phyloP scores from a whole-genome alignment of 2,329 filamentous ascomycete genomes.

The Fusarium sp. region DNA sequence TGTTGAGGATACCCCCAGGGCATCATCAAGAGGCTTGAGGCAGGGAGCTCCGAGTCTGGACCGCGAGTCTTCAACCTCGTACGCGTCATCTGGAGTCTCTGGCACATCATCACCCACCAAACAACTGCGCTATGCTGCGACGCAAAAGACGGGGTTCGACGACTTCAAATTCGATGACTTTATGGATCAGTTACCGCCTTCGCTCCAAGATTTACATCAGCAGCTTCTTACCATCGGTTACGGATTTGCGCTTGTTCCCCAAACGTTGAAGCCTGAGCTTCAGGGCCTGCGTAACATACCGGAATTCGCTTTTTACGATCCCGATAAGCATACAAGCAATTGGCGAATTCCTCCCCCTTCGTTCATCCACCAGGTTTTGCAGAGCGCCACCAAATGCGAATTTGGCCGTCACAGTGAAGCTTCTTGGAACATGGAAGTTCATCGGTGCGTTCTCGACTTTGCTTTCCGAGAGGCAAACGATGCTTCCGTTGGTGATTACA shows the following conservation, averaged over 20 bases:
- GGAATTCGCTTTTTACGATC: not conserved
- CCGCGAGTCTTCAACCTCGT: not conserved
- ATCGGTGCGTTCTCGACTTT: not conserved
- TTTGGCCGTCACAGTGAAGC: not conserved
- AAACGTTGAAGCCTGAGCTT: not conserved
- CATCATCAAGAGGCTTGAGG: not conserved
- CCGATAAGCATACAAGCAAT: not conserved
- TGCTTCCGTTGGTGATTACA: not conserved
- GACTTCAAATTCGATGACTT: not conserved
- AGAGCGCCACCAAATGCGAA: not conserved
- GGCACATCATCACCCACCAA: not conserved
- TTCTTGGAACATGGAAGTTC: not conserved
- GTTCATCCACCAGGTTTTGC: not conserved
- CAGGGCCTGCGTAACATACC: not conserved
- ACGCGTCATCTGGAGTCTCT: not conserved
- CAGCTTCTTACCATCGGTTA: not conserved
- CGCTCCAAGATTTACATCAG: not conserved
- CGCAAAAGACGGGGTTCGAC: not conserved
- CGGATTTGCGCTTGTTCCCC: not conserved
- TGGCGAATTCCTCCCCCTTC: not conserved
- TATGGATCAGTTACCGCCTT: not conserved
- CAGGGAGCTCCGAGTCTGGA: not conserved
- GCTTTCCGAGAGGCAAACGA: not conserved
- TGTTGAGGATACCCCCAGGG: not conserved
- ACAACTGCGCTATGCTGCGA: not conserved